Evolutionary conservation across 441 rosid genomes (phyloP).

Genomic region (Cnidoscolus chayamansa): DNA sequence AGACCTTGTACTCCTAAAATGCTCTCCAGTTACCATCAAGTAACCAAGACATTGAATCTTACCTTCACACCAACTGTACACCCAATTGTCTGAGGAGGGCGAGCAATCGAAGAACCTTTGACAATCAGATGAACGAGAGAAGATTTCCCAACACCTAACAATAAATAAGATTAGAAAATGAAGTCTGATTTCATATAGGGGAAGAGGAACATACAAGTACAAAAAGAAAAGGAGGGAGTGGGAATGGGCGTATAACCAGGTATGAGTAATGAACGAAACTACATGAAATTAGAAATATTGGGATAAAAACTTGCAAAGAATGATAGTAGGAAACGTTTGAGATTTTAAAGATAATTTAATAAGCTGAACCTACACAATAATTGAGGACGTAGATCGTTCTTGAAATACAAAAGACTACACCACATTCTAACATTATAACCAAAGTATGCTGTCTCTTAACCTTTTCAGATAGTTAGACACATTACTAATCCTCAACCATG

Average conservation of each 20-base stretch:
- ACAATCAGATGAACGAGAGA: conserved; percentile 86
- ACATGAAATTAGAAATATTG: neutral
- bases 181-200: conserved; percentile 2
- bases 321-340: neutral
- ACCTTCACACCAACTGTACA: conserved; percentile 96
- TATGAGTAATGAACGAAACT: neutral
- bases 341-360: neutral
- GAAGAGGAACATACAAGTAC: neutral
- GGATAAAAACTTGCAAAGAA: neutral
- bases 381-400: conserved; percentile 3
- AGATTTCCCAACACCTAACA: conserved; percentile 87
- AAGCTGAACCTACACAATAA: neutral
- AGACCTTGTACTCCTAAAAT: conserved; percentile 20
- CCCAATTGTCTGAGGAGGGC: conserved; percentile 91
- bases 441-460: neutral
- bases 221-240: neutral
- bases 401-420: neutral
- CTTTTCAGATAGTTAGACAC: conserved; percentile 3
- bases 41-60: conserved; percentile 10
- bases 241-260: neutral
- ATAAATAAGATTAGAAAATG: conserved; percentile 19
- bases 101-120: conserved; percentile 63
- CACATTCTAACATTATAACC: neutral
- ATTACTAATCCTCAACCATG: neutral
- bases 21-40: neutral